phyloP scores from a whole-genome alignment of 805 yeast species.

The Candida piceae region DNA sequence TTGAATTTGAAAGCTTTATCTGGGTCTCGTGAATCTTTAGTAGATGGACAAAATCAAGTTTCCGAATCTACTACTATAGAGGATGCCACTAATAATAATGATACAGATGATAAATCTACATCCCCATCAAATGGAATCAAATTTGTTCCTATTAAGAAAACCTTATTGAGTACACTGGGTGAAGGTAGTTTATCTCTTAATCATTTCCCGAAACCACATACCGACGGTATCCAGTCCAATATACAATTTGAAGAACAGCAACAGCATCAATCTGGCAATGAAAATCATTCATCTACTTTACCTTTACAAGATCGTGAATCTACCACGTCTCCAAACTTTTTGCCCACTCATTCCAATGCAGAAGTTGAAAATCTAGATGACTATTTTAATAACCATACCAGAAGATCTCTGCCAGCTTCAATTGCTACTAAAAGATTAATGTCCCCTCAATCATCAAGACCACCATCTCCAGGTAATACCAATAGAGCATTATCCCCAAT shows the following conservation, averaged over 20 bases:
- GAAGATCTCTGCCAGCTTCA: no score
- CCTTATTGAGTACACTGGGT: constrained; percentile 45
- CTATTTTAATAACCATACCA: no score
- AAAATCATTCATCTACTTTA: no score
- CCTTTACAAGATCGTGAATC: no score
- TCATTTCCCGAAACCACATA: constrained; percentile 20
- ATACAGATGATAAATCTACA: background rate
- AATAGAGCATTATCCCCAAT: constrained; percentile 14
- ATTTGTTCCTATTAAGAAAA: constrained; percentile 43
- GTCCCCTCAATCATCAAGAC: background rate
- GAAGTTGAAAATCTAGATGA: no score
- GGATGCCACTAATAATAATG: background rate
- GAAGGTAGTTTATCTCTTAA: constrained; percentile 40
- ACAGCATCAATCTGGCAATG: background rate
- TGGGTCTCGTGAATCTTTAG: constrained; percentile 8
- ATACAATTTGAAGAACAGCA: background rate
- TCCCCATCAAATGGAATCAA: constrained; percentile 32
- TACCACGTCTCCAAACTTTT: no score
- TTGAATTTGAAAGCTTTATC: constrained; percentile 23
- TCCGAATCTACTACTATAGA: background rate
- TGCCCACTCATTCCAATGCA: no score
- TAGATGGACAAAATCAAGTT: constrained; percentile 2
- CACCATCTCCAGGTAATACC: constrained; percentile 12
- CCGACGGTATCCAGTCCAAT: background rate
- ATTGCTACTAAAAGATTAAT: background rate